Base-by-base conservation (phyloP, 2,329 filamentous ascomycete species). In the Aspergillus sp. region DNA sequence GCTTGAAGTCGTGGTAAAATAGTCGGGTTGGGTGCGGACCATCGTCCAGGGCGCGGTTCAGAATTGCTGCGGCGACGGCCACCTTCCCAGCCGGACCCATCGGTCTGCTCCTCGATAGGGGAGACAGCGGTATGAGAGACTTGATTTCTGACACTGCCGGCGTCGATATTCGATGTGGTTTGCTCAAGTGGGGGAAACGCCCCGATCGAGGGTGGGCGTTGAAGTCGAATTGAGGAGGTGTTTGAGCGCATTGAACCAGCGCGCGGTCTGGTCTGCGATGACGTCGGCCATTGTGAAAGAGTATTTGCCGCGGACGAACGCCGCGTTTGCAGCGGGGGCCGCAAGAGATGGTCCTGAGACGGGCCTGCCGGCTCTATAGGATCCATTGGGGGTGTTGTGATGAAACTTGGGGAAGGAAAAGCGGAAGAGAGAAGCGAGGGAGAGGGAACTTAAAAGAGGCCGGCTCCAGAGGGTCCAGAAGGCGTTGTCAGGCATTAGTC, bases 61-160 rank as follows among this genome's bases (percentile, higher is more conserved):
- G 77, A 79, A 59, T 64, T 79, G 63, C 77, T 79, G 64, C 77
- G 77, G 46, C 77, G 76, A 45, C 77, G 74, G 22, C 67, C 70
- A 9, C 62, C 65, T 54, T 71, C 65, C 62, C 66, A 67, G 30
- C 66, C 34, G 5, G 34, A 41, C 11, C 9, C 63, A 59, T 75
- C 71, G 54, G 73, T 71, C 46, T 69, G 72, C 51, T 71, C 68
- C 13, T 62, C 50, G 11, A 61, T 54, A 7, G 54, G 53, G 45
- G 55, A 46, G 9, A 34, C 25, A 22, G 30, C 6, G 23, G 25
- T 41, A 3, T 47, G 57, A 17, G 61, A 52, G 13, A 13, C 55
- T 46, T 61, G 47, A 25, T 52, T 52, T 34, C 55, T 57, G 47
- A 22, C 28, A 43, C 43, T 50, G 2, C 9, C 15, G 13, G 34